phyloP scores from a whole-genome alignment of 2,329 filamentous ascomycete species.

The Esteya vermicola region DNA sequence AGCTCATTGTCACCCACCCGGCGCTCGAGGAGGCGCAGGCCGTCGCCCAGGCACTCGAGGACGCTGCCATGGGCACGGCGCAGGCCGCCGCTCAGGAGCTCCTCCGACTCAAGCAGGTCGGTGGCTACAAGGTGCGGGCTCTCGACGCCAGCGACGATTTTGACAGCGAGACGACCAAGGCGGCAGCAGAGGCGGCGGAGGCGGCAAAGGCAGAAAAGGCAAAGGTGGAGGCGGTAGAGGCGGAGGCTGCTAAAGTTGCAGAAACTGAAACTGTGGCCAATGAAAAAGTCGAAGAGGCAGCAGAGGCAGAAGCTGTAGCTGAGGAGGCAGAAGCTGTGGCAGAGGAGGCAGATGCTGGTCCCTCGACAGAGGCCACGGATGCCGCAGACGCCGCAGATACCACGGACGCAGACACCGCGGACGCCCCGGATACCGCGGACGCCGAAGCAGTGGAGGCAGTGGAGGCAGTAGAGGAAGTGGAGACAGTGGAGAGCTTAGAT shows the following conservation, averaged over 20 bases:
- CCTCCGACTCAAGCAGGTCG: slow-evolving; percentile 66
- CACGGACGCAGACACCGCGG: background rate
- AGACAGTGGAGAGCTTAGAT: background rate
- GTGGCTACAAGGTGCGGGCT: slow-evolving; percentile 67
- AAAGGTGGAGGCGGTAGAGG: slow-evolving; percentile 12
- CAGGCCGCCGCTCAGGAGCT: slow-evolving; percentile 70
- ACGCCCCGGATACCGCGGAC: background rate
- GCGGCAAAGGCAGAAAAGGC: slow-evolving; percentile 16
- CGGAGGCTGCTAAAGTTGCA: slow-evolving; percentile 10
- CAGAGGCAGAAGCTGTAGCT: background rate
- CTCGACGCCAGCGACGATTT: slow-evolving; percentile 68
- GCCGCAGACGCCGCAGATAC: no score
- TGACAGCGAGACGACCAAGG: slow-evolving; percentile 48
- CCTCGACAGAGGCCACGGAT: no score
- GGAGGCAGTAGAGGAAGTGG: background rate
- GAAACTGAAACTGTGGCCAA: no score
- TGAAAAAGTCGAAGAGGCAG: background rate
- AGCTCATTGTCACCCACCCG: slow-evolving; percentile 60
- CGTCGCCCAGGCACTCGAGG: slow-evolving; percentile 45
- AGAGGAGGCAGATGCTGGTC: no score
- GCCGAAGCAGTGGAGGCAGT: background rate
- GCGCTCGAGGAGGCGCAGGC: slow-evolving; percentile 54
- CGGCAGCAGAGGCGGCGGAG: slow-evolving; percentile 38
- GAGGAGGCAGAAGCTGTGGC: background rate
- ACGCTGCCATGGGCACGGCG: slow-evolving; percentile 66